A percentile compares a stretch with the other conserved stretches of the same genome.
Conservation (phyloP, 1,284 basidiomycete genomes). For the Ceratobasidium sp. region DNA sequence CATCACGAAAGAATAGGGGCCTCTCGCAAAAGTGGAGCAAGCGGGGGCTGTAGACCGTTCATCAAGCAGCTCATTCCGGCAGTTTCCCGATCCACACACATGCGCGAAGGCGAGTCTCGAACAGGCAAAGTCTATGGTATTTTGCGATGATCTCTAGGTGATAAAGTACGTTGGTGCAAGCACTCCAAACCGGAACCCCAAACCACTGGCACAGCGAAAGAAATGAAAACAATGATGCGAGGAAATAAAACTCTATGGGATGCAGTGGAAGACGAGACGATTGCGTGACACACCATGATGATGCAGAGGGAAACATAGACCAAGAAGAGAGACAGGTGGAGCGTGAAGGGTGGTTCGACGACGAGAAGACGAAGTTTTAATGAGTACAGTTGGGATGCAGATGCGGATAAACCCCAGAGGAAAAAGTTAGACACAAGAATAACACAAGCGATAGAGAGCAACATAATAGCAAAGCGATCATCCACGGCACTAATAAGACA, state of each 20-base stretch:
- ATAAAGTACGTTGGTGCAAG: constrained; percentile 1
- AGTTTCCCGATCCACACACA: too few species aligned
- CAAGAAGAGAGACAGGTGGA: neutral
- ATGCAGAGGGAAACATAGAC: too few species aligned
- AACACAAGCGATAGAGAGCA: too few species aligned
- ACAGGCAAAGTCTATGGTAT: constrained; percentile 5
- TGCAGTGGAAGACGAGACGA: neutral
- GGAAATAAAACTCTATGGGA: constrained; percentile 17
- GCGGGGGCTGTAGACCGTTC: too few species aligned
- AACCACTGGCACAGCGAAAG: too few species aligned
- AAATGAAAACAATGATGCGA: too few species aligned
- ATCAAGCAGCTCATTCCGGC: too few species aligned
- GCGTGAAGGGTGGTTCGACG: neutral
- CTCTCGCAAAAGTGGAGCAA: too few species aligned
- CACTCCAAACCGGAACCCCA: too few species aligned
- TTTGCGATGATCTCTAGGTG: constrained; percentile 2
- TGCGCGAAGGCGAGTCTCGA: neutral
- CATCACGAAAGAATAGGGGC: too few species aligned
- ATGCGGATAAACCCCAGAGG: neutral
- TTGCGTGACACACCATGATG: too few species aligned
- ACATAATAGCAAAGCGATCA: constrained; percentile 7
- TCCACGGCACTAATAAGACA: neutral
- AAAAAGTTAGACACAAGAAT: neutral
- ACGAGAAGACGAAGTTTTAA: neutral
- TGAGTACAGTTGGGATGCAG: constrained; percentile 24